A percentile compares a stretch with the other conserved stretches of the same genome.
Evolutionary conservation across 306 rosid species (phyloP).

Genomic region (Morella rubra): DNA sequence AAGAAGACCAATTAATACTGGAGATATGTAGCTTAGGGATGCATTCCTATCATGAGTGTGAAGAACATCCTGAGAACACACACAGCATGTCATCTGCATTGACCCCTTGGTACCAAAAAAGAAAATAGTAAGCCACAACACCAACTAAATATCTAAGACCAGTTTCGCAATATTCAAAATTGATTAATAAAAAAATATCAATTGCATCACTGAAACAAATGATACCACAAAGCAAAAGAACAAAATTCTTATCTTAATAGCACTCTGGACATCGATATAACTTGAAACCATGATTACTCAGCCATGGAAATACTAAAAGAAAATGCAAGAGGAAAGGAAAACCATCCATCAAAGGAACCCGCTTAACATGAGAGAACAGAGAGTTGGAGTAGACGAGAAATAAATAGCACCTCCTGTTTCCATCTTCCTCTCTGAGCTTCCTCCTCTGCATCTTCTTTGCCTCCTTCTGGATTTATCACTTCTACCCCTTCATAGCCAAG

Average conservation of each 20-base stretch:
- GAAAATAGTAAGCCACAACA: background rate
- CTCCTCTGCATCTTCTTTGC: slow-evolving; percentile 87
- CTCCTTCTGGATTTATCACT: slow-evolving; percentile 94
- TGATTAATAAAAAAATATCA: background rate
- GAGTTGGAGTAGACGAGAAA: background rate
- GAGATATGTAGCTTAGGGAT: background rate
- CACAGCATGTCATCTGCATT: background rate
- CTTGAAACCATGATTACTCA: slow-evolving; percentile 8
- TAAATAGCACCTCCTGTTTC: slow-evolving; percentile 67
- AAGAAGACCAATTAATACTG: background rate
- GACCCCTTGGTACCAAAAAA: background rate
- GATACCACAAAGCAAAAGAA: background rate
- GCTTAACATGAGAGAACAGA: slow-evolving; percentile 15
- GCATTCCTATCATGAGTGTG: background rate
- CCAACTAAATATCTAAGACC: background rate
- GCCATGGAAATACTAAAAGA: slow-evolving; percentile 3
- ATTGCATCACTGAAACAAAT: slow-evolving; percentile 4
- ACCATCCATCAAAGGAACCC: slow-evolving; percentile 1
- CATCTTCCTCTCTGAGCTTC: slow-evolving; percentile 94
- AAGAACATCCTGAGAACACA: background rate
- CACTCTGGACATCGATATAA: background rate
- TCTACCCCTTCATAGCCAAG: slow-evolving; percentile 88
- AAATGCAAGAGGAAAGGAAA: background rate
- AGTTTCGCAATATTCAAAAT: background rate
- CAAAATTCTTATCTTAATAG: background rate